phyloP scores from a whole-genome alignment of 768 basidiomycete species.

The Galerina sulciceps region DNA sequence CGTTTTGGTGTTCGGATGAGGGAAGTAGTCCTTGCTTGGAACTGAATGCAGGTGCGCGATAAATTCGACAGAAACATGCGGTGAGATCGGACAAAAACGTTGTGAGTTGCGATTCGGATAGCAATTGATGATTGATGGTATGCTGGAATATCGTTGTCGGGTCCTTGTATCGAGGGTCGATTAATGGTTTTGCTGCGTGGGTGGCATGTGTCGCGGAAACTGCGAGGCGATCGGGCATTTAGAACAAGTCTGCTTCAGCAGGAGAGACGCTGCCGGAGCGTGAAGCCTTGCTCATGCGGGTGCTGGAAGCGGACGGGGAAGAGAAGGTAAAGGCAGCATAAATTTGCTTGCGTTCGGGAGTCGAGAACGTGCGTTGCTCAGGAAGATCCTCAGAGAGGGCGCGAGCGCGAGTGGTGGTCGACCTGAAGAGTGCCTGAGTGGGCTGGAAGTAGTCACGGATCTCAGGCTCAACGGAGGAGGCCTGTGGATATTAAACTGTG shows the following conservation, averaged over 20 bases:
- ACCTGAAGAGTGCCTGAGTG: slow-evolving; percentile 33
- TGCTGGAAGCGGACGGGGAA: slow-evolving; percentile 66
- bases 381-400: slow-evolving; percentile 30
- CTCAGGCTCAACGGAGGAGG: slow-evolving; percentile 57
- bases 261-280: slow-evolving; percentile 34
- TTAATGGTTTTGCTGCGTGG: slow-evolving; percentile 7
- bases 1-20: slow-evolving; percentile 2
- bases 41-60: slow-evolving; percentile 2
- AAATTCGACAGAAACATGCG: slow-evolving; percentile 14
- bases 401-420: slow-evolving; percentile 23
- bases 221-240: slow-evolving; percentile 5
- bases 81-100: slow-evolving; percentile 21
- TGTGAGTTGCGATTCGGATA: slow-evolving; percentile 5
- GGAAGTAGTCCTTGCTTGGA: slow-evolving; percentile 3
- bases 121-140: slow-evolving; percentile 6
- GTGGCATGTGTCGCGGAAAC: slow-evolving; percentile 18
- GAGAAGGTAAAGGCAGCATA: slow-evolving; percentile 82
- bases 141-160: slow-evolving; percentile 1
- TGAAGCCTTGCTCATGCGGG: slow-evolving; percentile 53
- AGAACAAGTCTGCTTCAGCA: slow-evolving; percentile 7
- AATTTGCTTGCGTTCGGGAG: slow-evolving; percentile 74
- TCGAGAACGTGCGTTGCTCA: slow-evolving; percentile 55
- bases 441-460: slow-evolving; percentile 58
- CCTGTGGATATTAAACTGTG: slow-evolving; percentile 37
- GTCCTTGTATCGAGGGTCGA: slow-evolving; percentile 5